These are phyloP conservation scores for Coniochaeta sp. DNA, from an alignment of 2,329 filamentous ascomycete genomes.

Conservation along the genomic window DNA sequence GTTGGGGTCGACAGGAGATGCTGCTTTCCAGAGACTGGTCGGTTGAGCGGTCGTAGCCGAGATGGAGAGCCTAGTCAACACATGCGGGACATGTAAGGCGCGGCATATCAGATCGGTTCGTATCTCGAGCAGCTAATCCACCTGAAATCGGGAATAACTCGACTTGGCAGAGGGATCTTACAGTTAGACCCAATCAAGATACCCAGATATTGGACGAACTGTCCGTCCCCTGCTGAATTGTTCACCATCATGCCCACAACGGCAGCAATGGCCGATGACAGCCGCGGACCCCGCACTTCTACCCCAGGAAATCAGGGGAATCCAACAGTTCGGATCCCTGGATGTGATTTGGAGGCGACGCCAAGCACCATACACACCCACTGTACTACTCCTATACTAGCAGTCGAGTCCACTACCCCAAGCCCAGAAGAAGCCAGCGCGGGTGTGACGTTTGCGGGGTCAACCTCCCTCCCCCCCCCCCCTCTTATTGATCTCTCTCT, in stretches of 20 bases:
- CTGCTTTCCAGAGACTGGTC: neutral
- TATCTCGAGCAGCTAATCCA: neutral
- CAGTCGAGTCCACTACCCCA: too few species aligned
- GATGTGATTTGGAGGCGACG: neutral
- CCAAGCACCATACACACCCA: neutral
- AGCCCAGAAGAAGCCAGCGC: neutral
- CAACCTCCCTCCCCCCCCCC: neutral
- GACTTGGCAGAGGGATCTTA: neutral
- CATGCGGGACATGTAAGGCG: neutral
- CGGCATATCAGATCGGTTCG: neutral
- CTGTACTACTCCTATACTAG: too few species aligned
- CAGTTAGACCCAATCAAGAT: neutral
- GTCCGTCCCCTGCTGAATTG: too few species aligned
- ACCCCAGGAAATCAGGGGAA: neutral
- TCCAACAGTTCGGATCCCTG: neutral
- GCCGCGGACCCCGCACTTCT: neutral
- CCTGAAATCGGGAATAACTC: too few species aligned
- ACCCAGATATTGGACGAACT: neutral
- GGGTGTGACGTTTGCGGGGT: slow-evolving; percentile 1
- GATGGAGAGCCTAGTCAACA: too few species aligned
- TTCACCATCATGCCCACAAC: neutral
- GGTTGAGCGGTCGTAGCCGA: neutral
- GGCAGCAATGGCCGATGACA: neutral
- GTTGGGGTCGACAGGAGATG: neutral
- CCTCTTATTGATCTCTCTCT: neutral